Evolutionary conservation across 2,329 filamentous ascomycete genomes (phyloP), one percentile per base, ranked within the genome.

Genomic region (Dryadomyces quercus-mongolicae): DNA sequence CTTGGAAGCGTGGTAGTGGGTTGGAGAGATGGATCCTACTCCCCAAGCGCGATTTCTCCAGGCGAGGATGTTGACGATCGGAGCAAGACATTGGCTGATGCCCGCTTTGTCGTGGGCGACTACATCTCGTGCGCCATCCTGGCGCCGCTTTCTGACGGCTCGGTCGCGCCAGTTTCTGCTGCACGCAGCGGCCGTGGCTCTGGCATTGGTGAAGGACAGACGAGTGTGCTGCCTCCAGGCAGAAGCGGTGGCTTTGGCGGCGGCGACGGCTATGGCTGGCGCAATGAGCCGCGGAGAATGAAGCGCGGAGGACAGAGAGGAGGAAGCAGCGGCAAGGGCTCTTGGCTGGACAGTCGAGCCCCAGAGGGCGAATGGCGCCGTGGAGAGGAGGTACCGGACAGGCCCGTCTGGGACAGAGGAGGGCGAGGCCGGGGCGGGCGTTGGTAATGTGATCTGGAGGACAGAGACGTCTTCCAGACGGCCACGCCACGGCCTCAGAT

Each of bases 101-200:
- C 80, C 38, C 80, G 85, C 21, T 95, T 95, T 63, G 85, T 95
- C 12, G 85, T 93, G 58, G 92, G 92, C 0, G 92, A 97, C 68
- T 95, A 86, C 64, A 76, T 97, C 44, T 85, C 85, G 55, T 92
- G 88, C 66, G 87, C 88, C 5, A 83, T 95, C 56, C 73, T 92
- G 54, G 84, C 88, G 45, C 88, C 88, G 1, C 71, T 86, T 25
- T 72, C 80, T 36, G 64, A 63, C 65, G 90, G 90, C 0, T 80
- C 79, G 36, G 82, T 94, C 43, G 83, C 84, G 46, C 81, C 86
- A 10, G 72, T 77, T n/a, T 73, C 76, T 13, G 71, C 71, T 21
- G 73, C 75, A 31, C 68, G 71, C 38, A 68, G 69, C 52, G 71
- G 71, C 1, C 68, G 73, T n/a, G 70, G 67, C 1, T 60, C 62